Evolutionary conservation across 192 early-diverging fungal genomes (phyloP), one percentile per base, ranked within the genome.

Genomic region (Coemansia sp.): DNA sequence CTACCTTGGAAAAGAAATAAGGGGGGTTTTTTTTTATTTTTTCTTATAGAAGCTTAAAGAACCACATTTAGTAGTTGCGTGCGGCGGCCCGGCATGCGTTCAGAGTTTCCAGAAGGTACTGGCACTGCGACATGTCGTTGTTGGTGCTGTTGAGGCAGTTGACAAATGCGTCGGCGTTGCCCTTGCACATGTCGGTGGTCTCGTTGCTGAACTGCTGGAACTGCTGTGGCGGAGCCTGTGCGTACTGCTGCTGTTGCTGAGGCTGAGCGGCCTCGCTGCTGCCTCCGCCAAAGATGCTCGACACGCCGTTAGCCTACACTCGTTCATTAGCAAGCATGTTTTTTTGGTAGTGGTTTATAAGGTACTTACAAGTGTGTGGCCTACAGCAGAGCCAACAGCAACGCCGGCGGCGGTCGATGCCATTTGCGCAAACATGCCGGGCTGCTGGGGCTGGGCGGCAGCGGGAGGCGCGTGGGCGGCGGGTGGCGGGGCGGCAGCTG

Each of bases 321-420:
- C 16, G 11, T 20, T 31, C 36, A 5, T 20, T 21, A 46, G 28
- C n/a, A 18, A 52, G 30, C 23, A 40, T 34, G 10, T 34, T 34
- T 1, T 5, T 34, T 34, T 34, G 3, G 7, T 9, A 34, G 1
- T 34, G 32, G 40, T 50, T 50, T 40, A 37, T 4, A 2, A 14
- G 11, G n/a, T 31, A 54, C 81, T 66, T 68, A 71, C 67, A 28
- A 82, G 69, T 59, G 84, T 80, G 62, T 84, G 82, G 43, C 85
- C 89, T 32, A 90, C 82, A 40, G 88, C 88, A 48, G 84, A 86
- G 46, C 92, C 93, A n/a, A 96, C 87, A 58, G 92, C 93, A 40
- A 92, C 91, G 80, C 92, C 92, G 40, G 89, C 93, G 51, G 92
- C 93, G 17, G 93, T 94, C 12, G 91, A 80, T n/a, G 91, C 93